Base-by-base conservation (phyloP, 768 basidiomycete species). In the Mycena albidolilacea region DNA sequence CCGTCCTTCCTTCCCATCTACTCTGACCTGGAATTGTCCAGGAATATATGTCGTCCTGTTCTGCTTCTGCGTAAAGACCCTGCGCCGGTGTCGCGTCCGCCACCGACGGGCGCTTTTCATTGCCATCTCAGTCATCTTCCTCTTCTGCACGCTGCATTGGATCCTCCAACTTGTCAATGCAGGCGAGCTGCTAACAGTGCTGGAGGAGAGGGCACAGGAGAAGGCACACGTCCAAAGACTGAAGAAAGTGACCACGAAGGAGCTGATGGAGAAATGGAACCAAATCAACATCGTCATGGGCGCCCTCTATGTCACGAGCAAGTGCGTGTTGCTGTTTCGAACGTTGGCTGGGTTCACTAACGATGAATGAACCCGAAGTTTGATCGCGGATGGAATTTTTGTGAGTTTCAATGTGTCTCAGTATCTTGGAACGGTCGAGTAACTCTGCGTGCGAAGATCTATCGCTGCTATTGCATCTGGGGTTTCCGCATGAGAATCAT, bases 41-140 rank as follows among this genome's bases (percentile, higher is more conserved):
- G 83, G 83, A 21, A 76, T 82, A 6, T 78, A 84, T 61, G 66
- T 77, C 48, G 73, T 82, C 35, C 73, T 84, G 9, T 84, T 82
- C 75, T 70, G 67, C 58, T 72, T 80, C 17, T 82, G 80, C 46
- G 64, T 71, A 30, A 71, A 41, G 21, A 59, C 58, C 19, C 73
- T 63, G 21, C 61, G 59, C 43, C n/a, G 7, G 12, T 50, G 44
- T 64, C 60, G 67, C 30, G 44, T 71, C 21, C 66, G 52, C n/a
- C 52, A 71, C 23, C 65, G 67, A 52, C 63, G 55, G 2, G 58
- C 41, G 1, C 67, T 75, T n/a, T 35, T n/a, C 5, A 39, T 60
- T 7, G 74, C 70, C 7, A 63, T 75, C 1, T 64, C 67, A 7
- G 55, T 61, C 46, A 71, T 75, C 15, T 75, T 75, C 52, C 0